Percentiles rank a stretch among this genome's conserved stretches.
Conservation (phyloP, 108 stramenopile species). For the Aureococcus anophagefferens region DNA sequence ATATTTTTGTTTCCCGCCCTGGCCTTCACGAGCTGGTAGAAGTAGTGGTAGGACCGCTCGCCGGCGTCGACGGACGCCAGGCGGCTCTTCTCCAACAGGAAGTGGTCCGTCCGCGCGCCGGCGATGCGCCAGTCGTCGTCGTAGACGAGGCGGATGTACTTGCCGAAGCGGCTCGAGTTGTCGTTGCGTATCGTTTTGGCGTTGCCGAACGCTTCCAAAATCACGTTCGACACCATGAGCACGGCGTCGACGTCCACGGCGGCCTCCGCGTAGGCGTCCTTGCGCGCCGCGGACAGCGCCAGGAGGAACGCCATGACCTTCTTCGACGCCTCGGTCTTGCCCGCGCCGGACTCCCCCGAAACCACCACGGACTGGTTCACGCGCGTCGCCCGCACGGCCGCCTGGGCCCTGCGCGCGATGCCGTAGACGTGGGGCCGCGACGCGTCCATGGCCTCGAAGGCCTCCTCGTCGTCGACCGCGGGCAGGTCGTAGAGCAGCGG, state of each 20-base stretch:
- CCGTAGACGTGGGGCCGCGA: constrained; percentile 71
- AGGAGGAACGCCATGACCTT: constrained; percentile 89
- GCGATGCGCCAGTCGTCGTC: too few species aligned
- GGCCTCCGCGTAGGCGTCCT: too few species aligned
- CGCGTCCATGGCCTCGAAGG: background rate
- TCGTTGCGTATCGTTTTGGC: constrained; percentile 73
- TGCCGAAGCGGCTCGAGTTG: too few species aligned
- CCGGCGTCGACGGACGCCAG: constrained; percentile 77
- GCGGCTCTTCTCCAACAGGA: constrained; percentile 84
- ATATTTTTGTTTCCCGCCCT: too few species aligned
- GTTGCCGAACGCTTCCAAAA: constrained; percentile 86
- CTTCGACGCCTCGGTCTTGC: constrained; percentile 90
- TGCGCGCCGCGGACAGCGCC: constrained; percentile 54
- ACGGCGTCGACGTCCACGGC: constrained; percentile 40
- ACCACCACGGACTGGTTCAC: constrained; percentile 73
- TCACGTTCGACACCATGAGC: constrained; percentile 77
- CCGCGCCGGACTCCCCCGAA: constrained; percentile 80
- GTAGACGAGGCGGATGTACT: too few species aligned
- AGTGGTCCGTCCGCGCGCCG: constrained; percentile 71
- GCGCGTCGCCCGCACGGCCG: constrained; percentile 48
- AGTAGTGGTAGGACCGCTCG: constrained; percentile 95
- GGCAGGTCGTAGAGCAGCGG: constrained; percentile 2
- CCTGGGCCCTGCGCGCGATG: constrained; percentile 71
- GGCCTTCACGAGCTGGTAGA: constrained; percentile 85
- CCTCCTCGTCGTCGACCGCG: background rate